Evolutionary conservation across 2,329 filamentous ascomycete genomes (phyloP).

Genomic region (Dothideomycetidae sp.): DNA sequence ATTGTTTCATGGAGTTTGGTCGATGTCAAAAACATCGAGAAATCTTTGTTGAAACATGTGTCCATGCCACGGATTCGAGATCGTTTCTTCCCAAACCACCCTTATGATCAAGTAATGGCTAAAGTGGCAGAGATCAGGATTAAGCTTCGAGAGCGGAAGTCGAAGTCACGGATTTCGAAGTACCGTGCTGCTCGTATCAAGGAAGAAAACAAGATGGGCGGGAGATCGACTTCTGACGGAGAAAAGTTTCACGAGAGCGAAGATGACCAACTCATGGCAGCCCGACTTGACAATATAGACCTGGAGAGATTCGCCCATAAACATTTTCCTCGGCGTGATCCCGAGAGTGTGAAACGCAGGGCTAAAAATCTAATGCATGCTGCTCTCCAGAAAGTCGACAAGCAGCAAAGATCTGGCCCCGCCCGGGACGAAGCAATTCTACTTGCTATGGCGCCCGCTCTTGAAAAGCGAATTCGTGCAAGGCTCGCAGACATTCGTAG

Average conservation of each 20-base stretch:
- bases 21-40: constrained; percentile 1
- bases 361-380: constrained; percentile 6
- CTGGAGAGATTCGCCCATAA: constrained; percentile 10
- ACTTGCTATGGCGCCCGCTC: neutral
- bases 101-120: neutral
- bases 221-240: constrained; percentile 2
- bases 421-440: neutral
- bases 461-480: neutral
- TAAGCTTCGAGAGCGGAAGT: neutral
- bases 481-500: neutral
- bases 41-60: neutral
- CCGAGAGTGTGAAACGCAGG: constrained; percentile 4
- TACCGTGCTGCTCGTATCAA: neutral
- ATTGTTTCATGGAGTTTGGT: too few species aligned
- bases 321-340: constrained; percentile 8
- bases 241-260: constrained; percentile 9
- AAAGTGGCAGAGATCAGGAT: constrained; percentile 1
- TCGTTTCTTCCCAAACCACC: neutral
- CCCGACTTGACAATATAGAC: constrained; percentile 8
- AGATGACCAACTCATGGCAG: constrained; percentile 10
- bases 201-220: constrained; percentile 1
- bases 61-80: neutral
- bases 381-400: constrained; percentile 5
- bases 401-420: neutral
- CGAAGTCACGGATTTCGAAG: neutral